These are phyloP conservation scores for Chenopodium formosanum DNA, from an alignment of 148 eudicot genomes.

Conservation along the genomic window DNA sequence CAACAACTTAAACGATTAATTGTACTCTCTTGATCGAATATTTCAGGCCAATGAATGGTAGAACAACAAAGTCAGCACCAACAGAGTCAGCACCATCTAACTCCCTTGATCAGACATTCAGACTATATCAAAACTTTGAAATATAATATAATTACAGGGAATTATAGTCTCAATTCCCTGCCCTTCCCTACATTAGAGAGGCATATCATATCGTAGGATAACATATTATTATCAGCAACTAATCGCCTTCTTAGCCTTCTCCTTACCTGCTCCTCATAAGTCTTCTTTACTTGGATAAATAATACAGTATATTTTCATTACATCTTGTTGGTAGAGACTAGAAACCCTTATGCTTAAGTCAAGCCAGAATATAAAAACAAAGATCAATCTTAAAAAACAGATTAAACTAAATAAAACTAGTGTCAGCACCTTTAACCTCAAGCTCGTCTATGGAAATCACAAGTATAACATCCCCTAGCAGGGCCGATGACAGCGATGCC, in stretches of 20 bases:
- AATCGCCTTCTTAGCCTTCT: not conserved
- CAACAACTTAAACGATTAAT: too few species aligned
- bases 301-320: not conserved
- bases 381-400: not conserved
- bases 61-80: not conserved
- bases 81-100: too few species aligned
- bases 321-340: not conserved
- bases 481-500: not conserved
- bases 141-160: too few species aligned
- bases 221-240: not conserved
- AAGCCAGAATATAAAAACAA: not conserved
- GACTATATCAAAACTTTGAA: not conserved
- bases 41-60: not conserved
- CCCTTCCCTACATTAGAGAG: not conserved
- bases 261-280: too few species aligned
- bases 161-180: not conserved
- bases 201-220: not conserved
- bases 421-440: not conserved
- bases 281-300: too few species aligned
- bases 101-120: too few species aligned
- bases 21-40: too few species aligned
- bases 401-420: too few species aligned
- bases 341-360: too few species aligned
- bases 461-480: not conserved
- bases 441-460: not conserved